Evolutionary conservation across 2,329 filamentous ascomycete species (phyloP).

Genomic region (Aschersonia sp.): DNA sequence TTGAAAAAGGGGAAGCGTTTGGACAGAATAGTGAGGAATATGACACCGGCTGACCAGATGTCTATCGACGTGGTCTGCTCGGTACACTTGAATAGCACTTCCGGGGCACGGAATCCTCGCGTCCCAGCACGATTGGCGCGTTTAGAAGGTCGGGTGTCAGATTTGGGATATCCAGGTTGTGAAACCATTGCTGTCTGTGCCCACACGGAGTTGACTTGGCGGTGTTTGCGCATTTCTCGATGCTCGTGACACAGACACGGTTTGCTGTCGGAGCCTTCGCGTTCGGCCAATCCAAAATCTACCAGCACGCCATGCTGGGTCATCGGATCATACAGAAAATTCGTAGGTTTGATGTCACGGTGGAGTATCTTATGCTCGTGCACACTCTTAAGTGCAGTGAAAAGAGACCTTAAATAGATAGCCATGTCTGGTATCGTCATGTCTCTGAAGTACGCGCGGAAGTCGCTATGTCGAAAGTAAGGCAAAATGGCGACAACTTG

Average conservation of each 20-base stretch:
- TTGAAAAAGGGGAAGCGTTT: constrained; percentile 97
- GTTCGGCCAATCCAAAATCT: constrained; percentile 96
- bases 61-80: constrained; percentile 89
- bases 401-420: constrained; percentile 78
- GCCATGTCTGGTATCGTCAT: constrained; percentile 79
- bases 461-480: constrained; percentile 92
- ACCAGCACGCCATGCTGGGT: constrained; percentile 78
- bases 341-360: constrained; percentile 93
- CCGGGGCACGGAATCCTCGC: constrained; percentile 86
- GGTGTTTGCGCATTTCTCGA: constrained; percentile 44
- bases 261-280: constrained; percentile 61
- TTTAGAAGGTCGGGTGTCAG: constrained; percentile 73
- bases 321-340: constrained; percentile 82
- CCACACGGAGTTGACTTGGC: constrained; percentile 43
- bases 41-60: constrained; percentile 95
- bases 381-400: constrained; percentile 70
- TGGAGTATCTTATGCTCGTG: constrained; percentile 79
- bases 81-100: constrained; percentile 94
- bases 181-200: constrained; percentile 33
- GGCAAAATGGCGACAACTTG: constrained; percentile 91
- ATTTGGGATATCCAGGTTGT: constrained; percentile 67
- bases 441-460: constrained; percentile 83
- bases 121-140: constrained; percentile 92
- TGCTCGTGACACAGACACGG: constrained; percentile 69
- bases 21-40: constrained; percentile 84